A percentile compares a stretch with the other conserved stretches of the same genome.
Conservation (phyloP, 768 basidiomycete genomes). For the Clitopilus passeckerianus region DNA sequence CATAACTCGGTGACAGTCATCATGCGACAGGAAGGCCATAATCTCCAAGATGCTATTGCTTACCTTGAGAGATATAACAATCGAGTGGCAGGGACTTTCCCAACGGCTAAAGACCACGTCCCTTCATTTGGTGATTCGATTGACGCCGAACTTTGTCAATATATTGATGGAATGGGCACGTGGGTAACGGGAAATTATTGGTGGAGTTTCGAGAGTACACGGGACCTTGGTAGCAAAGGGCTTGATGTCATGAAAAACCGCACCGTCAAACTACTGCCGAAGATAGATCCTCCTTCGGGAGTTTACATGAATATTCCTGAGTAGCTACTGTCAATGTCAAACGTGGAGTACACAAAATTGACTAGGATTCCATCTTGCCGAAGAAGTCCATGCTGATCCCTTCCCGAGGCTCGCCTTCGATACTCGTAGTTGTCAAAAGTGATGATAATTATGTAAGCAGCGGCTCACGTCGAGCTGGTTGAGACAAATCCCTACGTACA, state of each 20-base stretch:
- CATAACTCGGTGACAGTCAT: constrained; percentile 28
- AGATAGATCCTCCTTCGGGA: not conserved
- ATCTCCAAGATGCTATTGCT: constrained; percentile 21
- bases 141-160: constrained; percentile 31
- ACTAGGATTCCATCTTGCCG: too few relatives aligned
- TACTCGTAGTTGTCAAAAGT: too few relatives aligned
- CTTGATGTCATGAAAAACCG: constrained; percentile 14
- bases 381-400: too few relatives aligned
- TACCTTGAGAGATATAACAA: constrained; percentile 20
- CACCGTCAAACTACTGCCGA: constrained; percentile 12
- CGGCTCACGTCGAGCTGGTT: too few relatives aligned
- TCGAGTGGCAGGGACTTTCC: constrained; percentile 24
- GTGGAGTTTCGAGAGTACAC: constrained; percentile 44
- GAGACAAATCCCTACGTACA: too few relatives aligned
- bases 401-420: too few relatives aligned
- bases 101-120: constrained; percentile 14
- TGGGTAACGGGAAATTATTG: constrained; percentile 39
- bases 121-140: constrained; percentile 36
- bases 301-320: not conserved
- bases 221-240: constrained; percentile 30
- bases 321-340: too few relatives aligned
- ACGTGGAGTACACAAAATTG: too few relatives aligned
- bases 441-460: too few relatives aligned
- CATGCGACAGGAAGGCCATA: constrained; percentile 20
- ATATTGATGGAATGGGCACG: constrained; percentile 37